Percentiles rank a stretch among this genome's conserved stretches.
These are phyloP conservation scores for Saccharomycopsis lassenensis DNA, from an alignment of 805 yeast genomes.

Conservation along the genomic window DNA sequence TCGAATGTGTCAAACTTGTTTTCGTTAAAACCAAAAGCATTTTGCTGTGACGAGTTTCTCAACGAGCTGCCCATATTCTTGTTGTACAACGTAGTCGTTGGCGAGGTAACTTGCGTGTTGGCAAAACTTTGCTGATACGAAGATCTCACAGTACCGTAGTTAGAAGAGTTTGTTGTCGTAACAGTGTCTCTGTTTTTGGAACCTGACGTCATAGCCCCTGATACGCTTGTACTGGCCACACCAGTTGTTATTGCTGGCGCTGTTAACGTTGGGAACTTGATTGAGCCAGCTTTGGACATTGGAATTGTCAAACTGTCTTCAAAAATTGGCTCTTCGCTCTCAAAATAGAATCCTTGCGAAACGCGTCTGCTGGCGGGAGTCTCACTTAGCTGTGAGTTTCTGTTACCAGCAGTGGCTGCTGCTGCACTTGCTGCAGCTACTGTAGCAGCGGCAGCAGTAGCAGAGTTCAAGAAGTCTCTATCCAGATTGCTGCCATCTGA, in stretches of 20 bases:
- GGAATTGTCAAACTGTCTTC: background rate
- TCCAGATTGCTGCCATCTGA: too few species aligned
- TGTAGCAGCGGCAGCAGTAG: constrained; percentile 12
- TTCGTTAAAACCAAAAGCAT: constrained; percentile 4
- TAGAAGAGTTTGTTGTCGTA: constrained; percentile 12
- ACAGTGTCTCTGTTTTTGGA: constrained; percentile 12
- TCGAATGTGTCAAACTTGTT: constrained; percentile 13
- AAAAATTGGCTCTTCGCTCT: constrained; percentile 13
- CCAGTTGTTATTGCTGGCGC: too few species aligned
- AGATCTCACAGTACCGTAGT: constrained; percentile 11
- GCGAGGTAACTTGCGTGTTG: constrained; percentile 11
- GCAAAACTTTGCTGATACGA: constrained; percentile 12
- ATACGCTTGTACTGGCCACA: too few species aligned
- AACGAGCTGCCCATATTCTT: background rate
- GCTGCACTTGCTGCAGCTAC: background rate
- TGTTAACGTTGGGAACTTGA: too few species aligned
- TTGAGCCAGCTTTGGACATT: background rate
- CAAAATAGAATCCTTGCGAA: constrained; percentile 16
- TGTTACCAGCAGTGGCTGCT: constrained; percentile 7
- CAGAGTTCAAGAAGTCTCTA: too few species aligned
- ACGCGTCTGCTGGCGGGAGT: constrained; percentile 5
- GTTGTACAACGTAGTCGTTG: constrained; percentile 9
- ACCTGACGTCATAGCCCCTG: too few species aligned
- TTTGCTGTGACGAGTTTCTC: too few species aligned
- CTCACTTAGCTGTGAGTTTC: constrained; percentile 1